phyloP scores from a whole-genome alignment of 177 flowering plant species.

The Telopea speciosissima region DNA sequence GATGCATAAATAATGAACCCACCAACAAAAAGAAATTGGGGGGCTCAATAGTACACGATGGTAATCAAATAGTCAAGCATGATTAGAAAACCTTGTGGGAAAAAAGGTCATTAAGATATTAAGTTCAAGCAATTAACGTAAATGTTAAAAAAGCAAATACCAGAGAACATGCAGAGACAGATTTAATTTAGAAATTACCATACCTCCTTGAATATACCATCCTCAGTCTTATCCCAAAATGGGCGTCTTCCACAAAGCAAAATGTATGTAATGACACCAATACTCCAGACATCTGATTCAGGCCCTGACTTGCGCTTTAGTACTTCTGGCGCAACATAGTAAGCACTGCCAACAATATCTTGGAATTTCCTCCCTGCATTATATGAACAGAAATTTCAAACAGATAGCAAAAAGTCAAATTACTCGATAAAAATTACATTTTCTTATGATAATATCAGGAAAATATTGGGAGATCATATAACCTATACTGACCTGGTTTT shows the following conservation, averaged over 20 bases:
- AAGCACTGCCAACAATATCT: conserved; percentile 98
- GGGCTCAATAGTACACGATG: no score
- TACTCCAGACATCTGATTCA: conserved; percentile 99
- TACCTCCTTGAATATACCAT: conserved; percentile 98
- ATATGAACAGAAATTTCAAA: not conserved
- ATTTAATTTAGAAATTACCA: conserved; percentile 5
- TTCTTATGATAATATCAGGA: not conserved
- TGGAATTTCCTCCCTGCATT: conserved; percentile 76
- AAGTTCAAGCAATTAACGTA: no score
- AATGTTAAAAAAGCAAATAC: no score
- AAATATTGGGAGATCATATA: not conserved
- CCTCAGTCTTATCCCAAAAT: conserved; percentile 98
- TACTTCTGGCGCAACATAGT: conserved; percentile 99
- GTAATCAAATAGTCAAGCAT: no score
- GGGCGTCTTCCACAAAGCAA: conserved; percentile 96
- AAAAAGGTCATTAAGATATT: no score
- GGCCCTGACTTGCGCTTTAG: conserved; percentile 94
- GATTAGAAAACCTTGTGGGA: no score
- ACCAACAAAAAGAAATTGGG: no score
- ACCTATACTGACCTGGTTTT: conserved; percentile 59
- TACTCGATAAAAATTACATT: not conserved
- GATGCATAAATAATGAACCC: no score
- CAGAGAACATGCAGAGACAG: no score
- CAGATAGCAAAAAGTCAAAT: not conserved
- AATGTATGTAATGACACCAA: conserved; percentile 97